phyloP scores from a whole-genome alignment of 1,139 yeast species.

The Sugiyamaella novakii region DNA sequence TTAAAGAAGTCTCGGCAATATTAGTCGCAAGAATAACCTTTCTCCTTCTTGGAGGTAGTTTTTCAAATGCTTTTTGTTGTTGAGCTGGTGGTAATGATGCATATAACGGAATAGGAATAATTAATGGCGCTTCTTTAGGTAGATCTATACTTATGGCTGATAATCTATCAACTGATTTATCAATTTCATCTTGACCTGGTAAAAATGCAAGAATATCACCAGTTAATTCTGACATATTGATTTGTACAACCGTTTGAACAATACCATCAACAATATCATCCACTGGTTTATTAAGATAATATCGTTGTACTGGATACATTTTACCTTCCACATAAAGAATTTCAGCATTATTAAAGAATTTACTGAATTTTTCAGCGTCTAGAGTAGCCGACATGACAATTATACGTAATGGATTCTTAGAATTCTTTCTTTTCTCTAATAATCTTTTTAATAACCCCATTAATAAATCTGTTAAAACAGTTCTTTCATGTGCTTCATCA shows the following conservation, averaged over 20 bases:
- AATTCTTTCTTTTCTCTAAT: slow-evolving; percentile 38
- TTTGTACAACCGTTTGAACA: slow-evolving; percentile 72
- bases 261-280: slow-evolving; percentile 85
- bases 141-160: slow-evolving; percentile 62
- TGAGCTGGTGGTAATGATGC: slow-evolving; percentile 88
- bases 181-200: slow-evolving; percentile 98
- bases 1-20: slow-evolving; percentile 95
- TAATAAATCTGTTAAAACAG: slow-evolving; percentile 84
- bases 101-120: slow-evolving; percentile 81
- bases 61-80: slow-evolving; percentile 75
- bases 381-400: slow-evolving; percentile 93
- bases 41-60: slow-evolving; percentile 60
- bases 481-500: slow-evolving; percentile 98
- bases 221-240: slow-evolving; percentile 69
- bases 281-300: slow-evolving; percentile 58
- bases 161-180: slow-evolving; percentile 70
- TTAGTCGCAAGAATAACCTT: slow-evolving; percentile 90
- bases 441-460: slow-evolving; percentile 83
- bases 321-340: slow-evolving; percentile 87
- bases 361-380: slow-evolving; percentile 86
- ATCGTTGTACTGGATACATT: slow-evolving; percentile 77
- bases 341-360: slow-evolving; percentile 76
- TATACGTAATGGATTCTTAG: no score
- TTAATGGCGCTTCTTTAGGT: slow-evolving; percentile 64
- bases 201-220: slow-evolving; percentile 91